phyloP scores from a whole-genome alignment of 371 early-diverging fungal species.

The Rhizopus microsporus region DNA sequence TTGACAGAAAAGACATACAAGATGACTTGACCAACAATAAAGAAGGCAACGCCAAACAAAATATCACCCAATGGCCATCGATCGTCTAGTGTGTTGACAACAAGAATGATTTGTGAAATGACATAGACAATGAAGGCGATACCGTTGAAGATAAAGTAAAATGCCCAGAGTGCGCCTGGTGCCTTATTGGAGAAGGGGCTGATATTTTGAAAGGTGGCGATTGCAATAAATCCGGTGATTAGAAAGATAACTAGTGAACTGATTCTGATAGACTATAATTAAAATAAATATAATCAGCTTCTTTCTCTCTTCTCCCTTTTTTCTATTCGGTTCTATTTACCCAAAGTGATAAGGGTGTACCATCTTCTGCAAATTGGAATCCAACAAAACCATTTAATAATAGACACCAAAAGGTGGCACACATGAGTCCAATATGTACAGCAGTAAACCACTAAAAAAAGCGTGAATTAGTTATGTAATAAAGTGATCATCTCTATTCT shows the following conservation, averaged over 20 bases:
- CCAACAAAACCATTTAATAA: slow-evolving; percentile 94
- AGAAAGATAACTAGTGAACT: slow-evolving; percentile 78
- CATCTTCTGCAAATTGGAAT: slow-evolving; percentile 97
- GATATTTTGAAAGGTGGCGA: slow-evolving; percentile 78
- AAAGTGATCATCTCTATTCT: slow-evolving; percentile 6
- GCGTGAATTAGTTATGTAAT: not conserved
- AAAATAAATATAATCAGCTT: not conserved
- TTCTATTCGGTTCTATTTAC: slow-evolving; percentile 40
- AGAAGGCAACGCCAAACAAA: slow-evolving; percentile 85
- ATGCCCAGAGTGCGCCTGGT: slow-evolving; percentile 84
- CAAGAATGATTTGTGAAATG: slow-evolving; percentile 89
- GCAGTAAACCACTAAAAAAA: slow-evolving; percentile 81
- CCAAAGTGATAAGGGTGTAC: slow-evolving; percentile 89
- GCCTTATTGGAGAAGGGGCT: slow-evolving; percentile 61
- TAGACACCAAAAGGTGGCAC: slow-evolving; percentile 88
- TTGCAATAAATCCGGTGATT: slow-evolving; percentile 74
- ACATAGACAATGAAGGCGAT: slow-evolving; percentile 84
- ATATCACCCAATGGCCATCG: slow-evolving; percentile 96
- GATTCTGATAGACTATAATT: slow-evolving; percentile 77
- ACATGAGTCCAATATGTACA: slow-evolving; percentile 77
- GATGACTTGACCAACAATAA: slow-evolving; percentile 82
- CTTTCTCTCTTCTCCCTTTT: slow-evolving; percentile 5
- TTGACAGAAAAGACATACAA: slow-evolving; percentile 74
- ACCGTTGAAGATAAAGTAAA: slow-evolving; percentile 87
- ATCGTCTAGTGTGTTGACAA: slow-evolving; percentile 92